phyloP scores from a whole-genome alignment of 1,139 yeast species.

The Martiniozyma asiatica region DNA sequence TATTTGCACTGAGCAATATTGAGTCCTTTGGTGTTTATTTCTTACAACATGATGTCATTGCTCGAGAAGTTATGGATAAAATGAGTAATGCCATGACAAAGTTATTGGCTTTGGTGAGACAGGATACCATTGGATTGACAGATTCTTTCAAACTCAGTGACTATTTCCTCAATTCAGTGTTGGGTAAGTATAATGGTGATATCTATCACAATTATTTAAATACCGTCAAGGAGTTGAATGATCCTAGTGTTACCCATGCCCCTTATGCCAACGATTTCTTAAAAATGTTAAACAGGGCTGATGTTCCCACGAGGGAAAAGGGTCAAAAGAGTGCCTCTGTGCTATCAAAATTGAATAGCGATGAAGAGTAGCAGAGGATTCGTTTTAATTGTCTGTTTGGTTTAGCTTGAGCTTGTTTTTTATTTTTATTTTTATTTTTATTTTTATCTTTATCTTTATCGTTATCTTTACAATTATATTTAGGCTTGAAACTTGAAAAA shows the following conservation, averaged over 20 bases:
- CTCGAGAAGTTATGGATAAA: constrained; percentile 32
- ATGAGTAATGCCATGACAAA: constrained; percentile 34
- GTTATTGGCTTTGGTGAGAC: too few relatives aligned
- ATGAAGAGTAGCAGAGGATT: too few relatives aligned
- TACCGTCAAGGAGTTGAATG: constrained; percentile 38
- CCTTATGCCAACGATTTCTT: constrained; percentile 44
- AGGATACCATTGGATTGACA: constrained; percentile 70
- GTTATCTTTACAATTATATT: too few relatives aligned
- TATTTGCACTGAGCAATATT: constrained; percentile 61
- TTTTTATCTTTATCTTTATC: too few relatives aligned
- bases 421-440: too few relatives aligned
- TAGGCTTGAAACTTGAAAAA: too few relatives aligned
- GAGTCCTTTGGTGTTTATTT: constrained; percentile 71
- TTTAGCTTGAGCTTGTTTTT: too few relatives aligned
- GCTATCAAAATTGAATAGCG: constrained; percentile 21
- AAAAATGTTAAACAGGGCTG: constrained; percentile 40
- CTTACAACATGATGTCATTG: constrained; percentile 51
- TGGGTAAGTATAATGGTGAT: constrained; percentile 79
- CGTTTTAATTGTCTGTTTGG: too few relatives aligned
- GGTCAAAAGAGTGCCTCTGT: constrained; percentile 33
- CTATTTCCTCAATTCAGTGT: constrained; percentile 72
- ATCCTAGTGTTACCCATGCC: constrained; percentile 45
- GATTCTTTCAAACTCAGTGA: constrained; percentile 85
- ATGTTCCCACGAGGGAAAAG: constrained; percentile 37
- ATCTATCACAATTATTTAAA: constrained; percentile 68